phyloP scores from a whole-genome alignment of 768 basidiomycete genomes.

The Boletus barrowsii region DNA sequence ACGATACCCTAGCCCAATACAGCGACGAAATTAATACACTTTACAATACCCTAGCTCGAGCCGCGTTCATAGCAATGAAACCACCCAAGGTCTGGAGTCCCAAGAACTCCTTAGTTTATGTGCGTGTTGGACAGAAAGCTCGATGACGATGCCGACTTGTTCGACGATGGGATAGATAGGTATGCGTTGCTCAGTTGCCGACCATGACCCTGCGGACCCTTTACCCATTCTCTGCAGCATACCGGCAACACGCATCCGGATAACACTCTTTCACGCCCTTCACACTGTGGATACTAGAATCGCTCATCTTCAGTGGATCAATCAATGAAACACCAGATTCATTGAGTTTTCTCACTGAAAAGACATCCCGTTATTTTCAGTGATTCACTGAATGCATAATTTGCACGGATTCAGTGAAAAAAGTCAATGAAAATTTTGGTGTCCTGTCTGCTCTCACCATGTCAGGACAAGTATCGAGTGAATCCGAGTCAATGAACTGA shows the following conservation, averaged over 20 bases:
- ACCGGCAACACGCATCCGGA: conserved; percentile 40
- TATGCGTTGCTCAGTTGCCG: not conserved
- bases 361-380: no score
- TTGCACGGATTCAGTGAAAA: no score
- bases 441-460: no score
- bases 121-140: conserved; percentile 11
- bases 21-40: conserved; percentile 11
- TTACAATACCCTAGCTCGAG: conserved; percentile 7
- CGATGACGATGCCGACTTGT: conserved; percentile 9
- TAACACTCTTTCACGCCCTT: conserved; percentile 36
- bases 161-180: conserved; percentile 12
- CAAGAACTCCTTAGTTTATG: conserved; percentile 9
- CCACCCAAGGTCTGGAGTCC: conserved; percentile 19
- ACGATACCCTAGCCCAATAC: conserved; percentile 9
- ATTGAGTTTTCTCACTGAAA: no score
- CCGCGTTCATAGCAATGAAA: conserved; percentile 4
- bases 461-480: no score
- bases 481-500: no score
- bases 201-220: not conserved
- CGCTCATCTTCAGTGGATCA: no score
- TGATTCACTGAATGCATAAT: no score
- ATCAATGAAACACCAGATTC: no score
- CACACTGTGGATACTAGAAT: no score
- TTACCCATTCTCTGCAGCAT: conserved; percentile 26
- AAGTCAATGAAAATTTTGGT: no score